A percentile compares a stretch with the other conserved stretches of the same genome.
These are phyloP conservation scores for Pythium aristosporum DNA, from an alignment of 352 stramenopile species.

Conservation along the genomic window DNA sequence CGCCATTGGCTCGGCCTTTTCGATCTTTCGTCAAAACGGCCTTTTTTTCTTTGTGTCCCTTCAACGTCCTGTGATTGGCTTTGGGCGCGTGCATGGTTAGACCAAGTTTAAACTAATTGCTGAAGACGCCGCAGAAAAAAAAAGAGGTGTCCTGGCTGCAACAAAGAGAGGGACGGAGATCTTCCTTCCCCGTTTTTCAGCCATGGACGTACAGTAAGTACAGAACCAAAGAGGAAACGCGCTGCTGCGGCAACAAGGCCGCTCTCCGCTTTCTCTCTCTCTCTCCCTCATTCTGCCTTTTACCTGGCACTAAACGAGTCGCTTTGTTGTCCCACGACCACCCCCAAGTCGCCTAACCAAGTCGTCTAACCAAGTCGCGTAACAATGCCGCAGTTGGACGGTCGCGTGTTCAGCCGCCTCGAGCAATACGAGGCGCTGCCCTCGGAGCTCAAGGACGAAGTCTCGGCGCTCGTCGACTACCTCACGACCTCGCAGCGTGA, in stretches of 20 bases:
- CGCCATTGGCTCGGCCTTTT: not conserved
- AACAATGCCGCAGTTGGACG: conserved; percentile 19
- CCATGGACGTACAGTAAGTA: too few relatives aligned
- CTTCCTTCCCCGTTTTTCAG: not conserved
- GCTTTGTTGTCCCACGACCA: not conserved
- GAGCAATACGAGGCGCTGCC: conserved; percentile 21
- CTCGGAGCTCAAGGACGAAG: conserved; percentile 15
- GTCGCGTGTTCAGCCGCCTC: conserved; percentile 26
- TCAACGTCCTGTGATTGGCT: conserved; percentile 1
- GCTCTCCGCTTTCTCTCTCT: not conserved
- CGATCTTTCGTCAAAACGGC: conserved; percentile 5
- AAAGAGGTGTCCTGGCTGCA: not conserved
- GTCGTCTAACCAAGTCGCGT: not conserved
- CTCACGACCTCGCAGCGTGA: conserved; percentile 41
- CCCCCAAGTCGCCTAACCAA: conserved; percentile 4
- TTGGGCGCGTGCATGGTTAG: conserved; percentile 2
- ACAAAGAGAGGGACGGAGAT: not conserved
- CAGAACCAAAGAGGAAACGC: not conserved
- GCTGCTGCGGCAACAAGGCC: not conserved
- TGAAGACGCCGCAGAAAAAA: not conserved
- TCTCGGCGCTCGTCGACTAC: conserved; percentile 28
- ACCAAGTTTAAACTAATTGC: not conserved
- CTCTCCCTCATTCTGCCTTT: conserved; percentile 9
- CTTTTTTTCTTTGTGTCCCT: not conserved
- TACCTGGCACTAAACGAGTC: not conserved